Base-by-base conservation (phyloP, 495 filamentous ascomycete genomes). In the Aspergillus affinis region DNA sequence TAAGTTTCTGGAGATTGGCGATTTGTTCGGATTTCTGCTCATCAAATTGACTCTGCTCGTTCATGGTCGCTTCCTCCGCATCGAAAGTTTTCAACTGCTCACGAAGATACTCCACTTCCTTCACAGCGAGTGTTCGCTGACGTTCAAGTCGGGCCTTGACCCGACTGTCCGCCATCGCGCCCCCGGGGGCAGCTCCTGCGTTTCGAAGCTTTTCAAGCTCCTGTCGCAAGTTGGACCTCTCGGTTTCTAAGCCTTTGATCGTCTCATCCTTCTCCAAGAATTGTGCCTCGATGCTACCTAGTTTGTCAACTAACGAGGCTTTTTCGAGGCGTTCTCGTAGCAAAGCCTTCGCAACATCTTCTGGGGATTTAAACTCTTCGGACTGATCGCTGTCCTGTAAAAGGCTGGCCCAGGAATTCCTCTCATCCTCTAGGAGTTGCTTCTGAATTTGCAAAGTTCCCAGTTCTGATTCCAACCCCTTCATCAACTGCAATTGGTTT, bases 21-120 rank as follows among this genome's bases (percentile, higher is more conserved):
- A 98, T 89, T 18, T 91, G 89, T 55, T 86, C 78, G 0, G 81
- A 72, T 67, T 92, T 96, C 55, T 87, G 82, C 58, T 88, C 84
- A 64, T 98, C 90, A 52, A 89, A 88, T 27, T 74, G 74, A 48
- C 79, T 85, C 17, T 90, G 89, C 7, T 77, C 81, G 57, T 93
- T 86, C 75, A 96, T 88, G 2, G 92, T 93, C 47, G 82, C 81
- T 69, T 97, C 93, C 73, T 98, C 95, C 23, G 86, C 83, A 61
- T 97, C 93, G 58, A 93, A 96, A 0, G 89, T 88, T 70, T 96
- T 95, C 21, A 97, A 77, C 66, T 99, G 94, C 5, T 90, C 93
- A 17, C 95, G 89, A 8, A 99, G 81, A 69, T 93, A 94, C 62
- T 97, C 91, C 7, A 95, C 90, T 69, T 99, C 95, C 66, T 96